Evolutionary conservation across 2,329 filamentous ascomycete species (phyloP), one percentile per base, ranked within the genome.

Genomic region (Colletotrichum neosansevieriae): DNA sequence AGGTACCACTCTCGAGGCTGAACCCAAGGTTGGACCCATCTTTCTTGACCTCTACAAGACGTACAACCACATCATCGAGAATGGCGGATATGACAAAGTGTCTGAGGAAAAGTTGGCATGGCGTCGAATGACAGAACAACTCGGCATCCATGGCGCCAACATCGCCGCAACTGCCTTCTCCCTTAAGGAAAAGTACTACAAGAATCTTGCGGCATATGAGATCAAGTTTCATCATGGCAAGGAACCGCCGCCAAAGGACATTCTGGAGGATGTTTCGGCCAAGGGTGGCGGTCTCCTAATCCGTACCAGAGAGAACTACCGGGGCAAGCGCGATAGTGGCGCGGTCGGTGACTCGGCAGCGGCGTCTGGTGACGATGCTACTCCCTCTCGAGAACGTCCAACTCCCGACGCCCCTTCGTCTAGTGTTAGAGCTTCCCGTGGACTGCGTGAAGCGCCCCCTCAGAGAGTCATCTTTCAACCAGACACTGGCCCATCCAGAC

Each of bases 161-260:
- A 89, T 93, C 71, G 86, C 93, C 6, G 93, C 93, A n/a, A 89
- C 94, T 67, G 94, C 93, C 13, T 97, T 97, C 80, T 88, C 92
- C 67, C 83, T 97, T 63, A 97, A 97, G 81, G 91, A 92, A 63
- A 90, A 92, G 71, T 97, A 96, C 82, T 97, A 97, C 83, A 94
- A 94, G 79, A 94, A 95, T 74, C 86, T 97, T 50, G 91, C 92
- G 12, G 94, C 94, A 2, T 97, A 92, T 79, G 94, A 97, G 79
- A 96, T 97, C 75, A 88, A 88, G 53, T 91, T 89, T 11, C 81
- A 94, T 47, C 92, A 94, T 80, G 87, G 90, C 61, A 90, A 92
- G 78, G 92, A 94, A 70, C 94, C 94, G 0, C 94, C 94, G 15
- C 93, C 94, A 6, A 94, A 92, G 73, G 93, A 97, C 74, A 97